Evolutionary conservation across 495 filamentous ascomycete species (phyloP), one percentile per base, ranked within the genome.

Genomic region (Haplographium delicatum): DNA sequence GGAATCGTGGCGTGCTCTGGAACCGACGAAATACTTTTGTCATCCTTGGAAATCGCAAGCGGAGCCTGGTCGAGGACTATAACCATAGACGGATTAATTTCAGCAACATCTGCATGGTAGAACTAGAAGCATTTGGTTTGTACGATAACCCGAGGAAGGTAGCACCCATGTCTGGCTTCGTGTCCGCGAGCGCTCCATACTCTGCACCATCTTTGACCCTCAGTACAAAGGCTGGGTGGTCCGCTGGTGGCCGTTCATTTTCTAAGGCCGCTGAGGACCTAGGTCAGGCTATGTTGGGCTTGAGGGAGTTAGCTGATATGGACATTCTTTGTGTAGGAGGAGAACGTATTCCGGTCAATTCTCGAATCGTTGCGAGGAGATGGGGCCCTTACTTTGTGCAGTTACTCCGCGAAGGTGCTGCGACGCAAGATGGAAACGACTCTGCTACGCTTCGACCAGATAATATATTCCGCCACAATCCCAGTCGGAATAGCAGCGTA

Each of bases 81-180:
- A 96, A 96, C 52, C 91, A 98, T 57, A 86, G 93, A 9, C 83
- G 94, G 11, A 95, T 97, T 68, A 98, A 98, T 63, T 98, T 98
- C 65, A 86, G 87, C 8, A 89, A 98, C 62, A 76, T 97, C 3
- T 96, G 91, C 63, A 81, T 96, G 78, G 91, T 98, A 15, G 93
- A 97, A 67, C 71, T 98, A 15, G 93, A 98, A 65, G 90, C 93
- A 0, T 98, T 95, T 70, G 93, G 93, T 0, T 81, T 98, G 4
- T 96, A 95, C 63, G 91, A 97, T 64, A 97, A 96, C 61, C 88
- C 93, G 15, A 78, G 88, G 44, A 81, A 80, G 58, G 76, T 74
- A n/a, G 66, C 79, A 0, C 85, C 90, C 2, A 83, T 85, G 53
- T 89, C 88, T 13, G 85, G 80, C 10, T 95, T 86, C 61, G 70